Evolutionary conservation across 495 filamentous ascomycete genomes (phyloP).

Genomic region (Tricharina praecox): DNA sequence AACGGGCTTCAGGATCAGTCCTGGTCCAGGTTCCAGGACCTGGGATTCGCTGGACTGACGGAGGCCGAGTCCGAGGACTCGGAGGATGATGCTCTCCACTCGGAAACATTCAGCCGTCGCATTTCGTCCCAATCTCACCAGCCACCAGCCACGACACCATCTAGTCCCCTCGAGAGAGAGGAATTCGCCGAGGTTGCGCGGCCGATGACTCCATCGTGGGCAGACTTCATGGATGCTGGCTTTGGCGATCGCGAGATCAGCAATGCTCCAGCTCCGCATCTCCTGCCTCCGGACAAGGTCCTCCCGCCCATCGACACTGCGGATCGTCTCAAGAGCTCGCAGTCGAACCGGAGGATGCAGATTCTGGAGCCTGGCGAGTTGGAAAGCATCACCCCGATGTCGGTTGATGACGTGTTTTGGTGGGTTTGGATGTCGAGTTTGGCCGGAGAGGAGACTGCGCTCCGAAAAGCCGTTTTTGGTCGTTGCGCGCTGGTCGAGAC

Average conservation of each 20-base stretch:
- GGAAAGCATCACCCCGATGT: conserved; percentile 70
- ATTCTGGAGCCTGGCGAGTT: conserved; percentile 84
- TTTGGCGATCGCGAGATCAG: conserved; percentile 42
- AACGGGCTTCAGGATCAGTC: conserved; percentile 64
- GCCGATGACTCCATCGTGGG: conserved; percentile 93
- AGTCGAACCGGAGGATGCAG: conserved; percentile 57
- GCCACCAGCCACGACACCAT: background rate
- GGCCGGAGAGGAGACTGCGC: conserved; percentile 67
- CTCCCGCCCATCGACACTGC: conserved; percentile 64
- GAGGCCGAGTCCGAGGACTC: conserved; percentile 52
- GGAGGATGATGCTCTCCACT: conserved; percentile 28
- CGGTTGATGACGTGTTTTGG: conserved; percentile 94
- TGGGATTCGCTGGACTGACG: conserved; percentile 70
- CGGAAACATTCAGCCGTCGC: background rate
- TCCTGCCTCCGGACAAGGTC: conserved; percentile 81
- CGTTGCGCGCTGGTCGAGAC: conserved; percentile 88
- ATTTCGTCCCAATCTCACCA: conserved; percentile 1
- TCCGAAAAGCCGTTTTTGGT: conserved; percentile 83
- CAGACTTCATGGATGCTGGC: conserved; percentile 86
- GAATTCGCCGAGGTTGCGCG: conserved; percentile 45
- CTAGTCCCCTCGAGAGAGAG: conserved; percentile 12
- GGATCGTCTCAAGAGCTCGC: conserved; percentile 62
- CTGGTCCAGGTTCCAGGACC: conserved; percentile 92
- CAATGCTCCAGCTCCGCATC: conserved; percentile 37
- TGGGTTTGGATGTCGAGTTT: conserved; percentile 99